Conservation (phyloP, 176 grass and related monocot species). For the Paspalum vaginatum region DNA sequence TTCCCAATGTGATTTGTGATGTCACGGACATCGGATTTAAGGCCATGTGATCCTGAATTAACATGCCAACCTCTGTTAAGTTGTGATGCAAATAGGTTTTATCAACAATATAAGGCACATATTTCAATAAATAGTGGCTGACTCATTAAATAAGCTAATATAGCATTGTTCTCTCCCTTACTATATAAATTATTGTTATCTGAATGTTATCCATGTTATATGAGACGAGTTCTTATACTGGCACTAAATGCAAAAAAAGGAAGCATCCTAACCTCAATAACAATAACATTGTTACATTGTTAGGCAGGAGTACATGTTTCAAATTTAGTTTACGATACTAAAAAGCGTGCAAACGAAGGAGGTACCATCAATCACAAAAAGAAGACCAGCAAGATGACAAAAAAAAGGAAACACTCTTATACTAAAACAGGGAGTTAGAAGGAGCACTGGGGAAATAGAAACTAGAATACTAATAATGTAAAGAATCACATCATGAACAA, state of each 20-base stretch:
- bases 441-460: background rate
- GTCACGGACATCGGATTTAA: constrained; percentile 82
- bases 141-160: background rate
- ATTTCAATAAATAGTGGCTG: background rate
- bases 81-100: constrained; percentile 24
- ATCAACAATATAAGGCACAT: constrained; percentile 7
- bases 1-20: constrained; percentile 80
- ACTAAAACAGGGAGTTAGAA: background rate
- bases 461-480: constrained; percentile 17
- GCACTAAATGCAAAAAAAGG: background rate
- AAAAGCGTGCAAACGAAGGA: constrained; percentile 23
- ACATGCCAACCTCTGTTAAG: constrained; percentile 41
- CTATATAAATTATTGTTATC: constrained; percentile 18
- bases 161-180: constrained; percentile 18
- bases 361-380: background rate
- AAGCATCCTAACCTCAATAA: background rate
- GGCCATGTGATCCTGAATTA: constrained; percentile 72
- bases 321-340: constrained; percentile 20
- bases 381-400: background rate
- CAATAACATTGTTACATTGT: background rate
- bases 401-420: background rate
- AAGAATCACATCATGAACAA: constrained; percentile 3
- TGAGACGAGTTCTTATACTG: background rate
- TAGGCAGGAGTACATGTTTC: background rate
- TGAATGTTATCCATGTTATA: constrained; percentile 15